Evolutionary conservation across 2,329 filamentous ascomycete species (phyloP), one percentile per base, ranked within the genome.

Genomic region (Paraconiothyrium brasiliense): DNA sequence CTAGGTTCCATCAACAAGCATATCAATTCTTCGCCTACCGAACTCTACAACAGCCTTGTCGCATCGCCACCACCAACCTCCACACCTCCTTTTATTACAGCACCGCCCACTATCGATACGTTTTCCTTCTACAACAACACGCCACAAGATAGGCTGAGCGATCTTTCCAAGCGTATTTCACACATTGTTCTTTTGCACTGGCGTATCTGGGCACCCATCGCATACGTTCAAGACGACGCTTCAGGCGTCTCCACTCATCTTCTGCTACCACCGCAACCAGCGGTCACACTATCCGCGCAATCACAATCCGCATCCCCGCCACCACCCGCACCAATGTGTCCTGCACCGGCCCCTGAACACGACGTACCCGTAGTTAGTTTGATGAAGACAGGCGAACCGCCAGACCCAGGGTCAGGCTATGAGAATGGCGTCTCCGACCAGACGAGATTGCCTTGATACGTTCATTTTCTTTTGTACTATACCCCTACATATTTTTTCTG

Each of bases 151-250:
- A 73, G 79, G 34, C 69, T 91, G 41, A 84, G 85, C 47, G 89
- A 93, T 61, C 87, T 97, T 76, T 88, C 92, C 0, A 90, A 89
- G 48, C 88, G 92, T 49, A 84, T 97, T 54, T 90, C 92, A 6
- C 94, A 97, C 73, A 87, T 97, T 48, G 89, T 92, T 14, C 85
- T 95, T 6, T 81, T 98, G 27, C 93, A 97, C 78, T 97, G 94
- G 93, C 87, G 92, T 52, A 90, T 97, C 3, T 98, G 94, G 93
- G 86, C 87, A 1, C 87, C 87, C 2, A 82, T 97, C 57, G 88
- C 91, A 13, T 97, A 97, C 74, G 59, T 77, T 0, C 65, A 64
- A 22, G 69, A 73, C 9, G 68, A 71, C 6, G 60, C 62, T 13
- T 30, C 32, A 13, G 16, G 49, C 37, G 20, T 20, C 34, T 16